Base-by-base conservation (phyloP, 2,329 filamentous ascomycete species). In the Aspergillus brasiliensis region DNA sequence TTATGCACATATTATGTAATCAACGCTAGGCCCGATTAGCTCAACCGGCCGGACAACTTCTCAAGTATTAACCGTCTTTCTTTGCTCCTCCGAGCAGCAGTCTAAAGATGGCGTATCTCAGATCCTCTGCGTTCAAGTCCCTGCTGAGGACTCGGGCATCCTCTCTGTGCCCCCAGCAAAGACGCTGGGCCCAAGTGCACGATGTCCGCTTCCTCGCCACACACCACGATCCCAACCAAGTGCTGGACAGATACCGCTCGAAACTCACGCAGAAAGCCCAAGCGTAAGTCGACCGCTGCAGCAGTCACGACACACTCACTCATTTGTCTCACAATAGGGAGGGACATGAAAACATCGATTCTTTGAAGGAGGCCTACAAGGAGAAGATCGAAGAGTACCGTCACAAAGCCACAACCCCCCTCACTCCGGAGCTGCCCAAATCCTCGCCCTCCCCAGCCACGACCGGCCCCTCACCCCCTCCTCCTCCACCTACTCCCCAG, bases 121-220 rank as follows among this genome's bases (percentile, higher is more conserved):
- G 81, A 66, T 72, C 80, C 31, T 78, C 80, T 51, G 73, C 78
- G 23, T 75, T 88, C 40, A 83, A 84, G 40, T 78, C 82, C 60
- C 68, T 85, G 31, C 57, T 77, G 10, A 71, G 72, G 34, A 66
- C 63, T 15, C 67, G 65, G 6, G 65, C 65, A 4, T 69, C 69
- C 15, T 69, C 76, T 7, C 64, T 71, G 51, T 70, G 71, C 2
- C 47, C 51, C 17, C 71, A 74, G 56, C 94, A 97, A 77, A 86
- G 89, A 58, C 87, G 93, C 74, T 96, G 91, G 90, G 94, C 94
- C 2, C 91, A 91, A 70, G 92, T 97, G 28, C 91, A 96, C 76
- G 91, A 97, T 77, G 88, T 96, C 51, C 91, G 93, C 65, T 96
- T 94, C 82, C 85, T 97, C 48, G 90, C 90, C 62, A 95, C 92